Conservation (phyloP, 169 alveolate species). For the Babesia bigemina region DNA sequence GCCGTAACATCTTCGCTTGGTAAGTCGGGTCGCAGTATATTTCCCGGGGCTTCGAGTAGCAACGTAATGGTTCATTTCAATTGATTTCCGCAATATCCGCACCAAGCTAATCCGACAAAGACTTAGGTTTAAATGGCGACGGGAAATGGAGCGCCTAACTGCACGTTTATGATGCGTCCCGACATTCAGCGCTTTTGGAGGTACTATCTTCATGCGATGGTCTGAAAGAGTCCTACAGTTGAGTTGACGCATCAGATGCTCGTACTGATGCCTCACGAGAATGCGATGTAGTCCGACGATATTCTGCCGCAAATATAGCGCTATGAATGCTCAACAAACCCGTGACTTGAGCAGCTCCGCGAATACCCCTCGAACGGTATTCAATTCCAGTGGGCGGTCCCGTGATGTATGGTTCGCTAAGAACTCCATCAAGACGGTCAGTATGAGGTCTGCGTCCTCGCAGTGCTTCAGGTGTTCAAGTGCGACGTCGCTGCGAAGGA, state of each 20-base stretch:
- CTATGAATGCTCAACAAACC: not conserved
- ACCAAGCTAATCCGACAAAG: not conserved
- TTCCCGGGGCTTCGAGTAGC: not conserved
- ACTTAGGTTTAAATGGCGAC: not conserved
- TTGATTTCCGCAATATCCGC: not conserved
- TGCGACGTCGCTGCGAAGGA: constrained; percentile 18
- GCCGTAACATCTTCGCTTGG: not conserved
- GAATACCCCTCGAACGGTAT: not conserved
- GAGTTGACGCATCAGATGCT: not conserved
- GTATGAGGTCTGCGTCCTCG: constrained; percentile 13
- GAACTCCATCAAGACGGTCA: constrained; percentile 11
- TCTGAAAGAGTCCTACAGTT: not conserved
- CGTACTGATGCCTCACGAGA: constrained; percentile 9
- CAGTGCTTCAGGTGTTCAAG: constrained; percentile 34
- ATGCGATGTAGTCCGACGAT: constrained; percentile 6
- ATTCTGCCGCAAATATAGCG: not conserved
- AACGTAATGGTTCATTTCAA: too few species aligned
- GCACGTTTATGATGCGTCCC: too few species aligned
- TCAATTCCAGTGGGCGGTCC: not conserved
- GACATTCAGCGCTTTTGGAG: too few species aligned
- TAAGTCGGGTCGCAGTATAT: not conserved
- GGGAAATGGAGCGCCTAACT: too few species aligned
- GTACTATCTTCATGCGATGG: not conserved
- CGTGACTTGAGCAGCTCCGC: constrained; percentile 1
- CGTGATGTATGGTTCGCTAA: not conserved